Conservation (phyloP, 1,284 basidiomycete genomes). For the Leccinum pachyderme region DNA sequence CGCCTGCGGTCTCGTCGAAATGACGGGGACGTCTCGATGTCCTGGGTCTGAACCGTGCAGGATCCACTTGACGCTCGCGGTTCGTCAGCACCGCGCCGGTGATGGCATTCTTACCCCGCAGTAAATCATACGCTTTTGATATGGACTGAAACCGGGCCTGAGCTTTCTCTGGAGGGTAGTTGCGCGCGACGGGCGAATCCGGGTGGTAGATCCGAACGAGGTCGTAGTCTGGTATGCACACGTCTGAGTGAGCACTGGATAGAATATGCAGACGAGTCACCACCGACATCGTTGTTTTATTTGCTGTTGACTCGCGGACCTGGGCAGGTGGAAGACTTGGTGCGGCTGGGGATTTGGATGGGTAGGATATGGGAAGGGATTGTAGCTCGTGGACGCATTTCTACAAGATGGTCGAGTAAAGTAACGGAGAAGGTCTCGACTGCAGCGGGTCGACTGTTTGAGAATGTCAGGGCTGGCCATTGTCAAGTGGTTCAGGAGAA, state of each 20-base stretch:
- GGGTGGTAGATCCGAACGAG: conserved; percentile 71
- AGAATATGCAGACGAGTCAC: neutral
- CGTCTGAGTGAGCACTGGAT: conserved; percentile 1
- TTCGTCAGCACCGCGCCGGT: conserved; percentile 17
- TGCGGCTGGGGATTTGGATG: conserved; percentile 57
- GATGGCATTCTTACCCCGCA: conserved; percentile 42
- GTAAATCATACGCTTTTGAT: conserved; percentile 55
- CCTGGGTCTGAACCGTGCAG: conserved; percentile 29
- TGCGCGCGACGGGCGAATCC: conserved; percentile 54
- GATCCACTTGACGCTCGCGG: conserved; percentile 26
- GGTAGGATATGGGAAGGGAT: conserved; percentile 56
- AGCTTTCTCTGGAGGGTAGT: conserved; percentile 43
- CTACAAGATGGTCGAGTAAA: conserved; percentile 12
- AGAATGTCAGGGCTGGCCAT: conserved; percentile 14
- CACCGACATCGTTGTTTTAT: conserved; percentile 66
- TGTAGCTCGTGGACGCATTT: conserved; percentile 26
- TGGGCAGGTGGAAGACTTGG: conserved; percentile 67
- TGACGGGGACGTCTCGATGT: conserved; percentile 20
- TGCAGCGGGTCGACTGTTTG: conserved; percentile 5
- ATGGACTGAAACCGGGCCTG: conserved; percentile 64
- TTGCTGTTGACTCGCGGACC: conserved; percentile 51
- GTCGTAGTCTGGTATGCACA: conserved; percentile 54
- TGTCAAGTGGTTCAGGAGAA: neutral
- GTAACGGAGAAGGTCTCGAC: conserved; percentile 10
- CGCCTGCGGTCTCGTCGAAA: conserved; percentile 32